These are phyloP conservation scores for Ambrosiella xylebori DNA, from an alignment of 2,329 filamentous ascomycete species.

Conservation along the genomic window DNA sequence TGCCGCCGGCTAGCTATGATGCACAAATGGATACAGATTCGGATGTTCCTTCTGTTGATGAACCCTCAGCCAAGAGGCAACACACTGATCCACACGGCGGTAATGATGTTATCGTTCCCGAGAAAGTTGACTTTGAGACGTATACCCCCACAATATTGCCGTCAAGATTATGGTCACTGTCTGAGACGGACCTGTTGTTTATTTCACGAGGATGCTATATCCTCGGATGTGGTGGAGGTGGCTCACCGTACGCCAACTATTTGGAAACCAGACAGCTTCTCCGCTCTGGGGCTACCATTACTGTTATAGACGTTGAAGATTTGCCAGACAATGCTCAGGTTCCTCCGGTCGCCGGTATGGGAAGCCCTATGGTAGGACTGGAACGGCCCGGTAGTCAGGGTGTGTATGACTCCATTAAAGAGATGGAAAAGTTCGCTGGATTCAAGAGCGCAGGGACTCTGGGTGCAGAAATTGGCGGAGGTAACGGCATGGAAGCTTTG, in stretches of 20 bases:
- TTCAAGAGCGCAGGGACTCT: constrained; percentile 9
- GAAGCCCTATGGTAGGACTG: constrained; percentile 16
- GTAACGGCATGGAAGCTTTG: constrained; percentile 30
- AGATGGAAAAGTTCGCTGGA: constrained; percentile 29
- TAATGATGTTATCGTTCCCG: constrained; percentile 6
- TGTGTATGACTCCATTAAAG: constrained; percentile 31
- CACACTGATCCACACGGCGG: not conserved
- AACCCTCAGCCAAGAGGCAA: not conserved
- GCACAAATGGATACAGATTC: not conserved
- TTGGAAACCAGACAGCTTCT: constrained; percentile 15
- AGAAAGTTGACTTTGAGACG: constrained; percentile 19
- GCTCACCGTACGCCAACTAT: constrained; percentile 16
- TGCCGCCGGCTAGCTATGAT: not conserved
- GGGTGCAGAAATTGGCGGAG: constrained; percentile 29
- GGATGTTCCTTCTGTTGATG: not conserved
- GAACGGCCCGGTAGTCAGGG: constrained; percentile 15
- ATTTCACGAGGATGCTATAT: constrained; percentile 17
- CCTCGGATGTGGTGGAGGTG: constrained; percentile 16
- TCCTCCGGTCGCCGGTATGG: constrained; percentile 15
- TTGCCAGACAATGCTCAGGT: constrained; percentile 15
- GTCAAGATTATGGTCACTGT: constrained; percentile 15
- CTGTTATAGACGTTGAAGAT: constrained; percentile 15
- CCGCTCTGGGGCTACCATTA: constrained; percentile 14
- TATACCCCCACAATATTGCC: constrained; percentile 31
- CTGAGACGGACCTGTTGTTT: constrained; percentile 15